Evolutionary conservation across 331 rosid genomes (phyloP), one percentile per base, ranked within the genome.

Genomic region (Spiraea crenata): DNA sequence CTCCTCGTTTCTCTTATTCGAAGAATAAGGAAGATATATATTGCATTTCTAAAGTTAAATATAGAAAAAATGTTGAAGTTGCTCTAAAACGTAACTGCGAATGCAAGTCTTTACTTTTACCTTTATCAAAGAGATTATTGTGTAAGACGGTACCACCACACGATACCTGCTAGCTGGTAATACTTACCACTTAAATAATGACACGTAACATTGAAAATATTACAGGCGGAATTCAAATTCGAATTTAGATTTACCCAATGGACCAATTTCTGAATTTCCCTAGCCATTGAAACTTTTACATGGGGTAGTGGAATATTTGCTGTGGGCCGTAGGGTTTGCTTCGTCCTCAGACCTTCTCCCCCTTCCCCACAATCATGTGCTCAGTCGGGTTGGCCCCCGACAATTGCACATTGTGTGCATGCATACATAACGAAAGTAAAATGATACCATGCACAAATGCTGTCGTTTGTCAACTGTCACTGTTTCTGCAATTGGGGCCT

Each of bases 281-380:
- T 40, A 54, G 66, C 61, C 78, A 65, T 69, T 72, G 65, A 74
- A 57, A 41, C 35, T 51, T 65, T 41, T 17, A 14, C 44, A 37
- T 15, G 69, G 16, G 46, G 17, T 4, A 50, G 17, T 55, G 70
- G 70, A 72, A 48, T 64, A 79, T 69, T 75, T 77, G 65, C 42
- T 59, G 45, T 6, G 9, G 2, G 76, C 71, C 16, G 34, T 71
- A 69, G 20, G 38, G 76, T 50, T 69, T 45, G 16, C 54, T 25
- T 25, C 31, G 31, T 25, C 31, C 31, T 25, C 31, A 25, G 31
- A 25, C 31, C 31, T 25, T 40, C 40, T 44, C 73, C 17, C 31
- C 52, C 14, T 60, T 78, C 82, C 77, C 77, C 75, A 82, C 83
- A 57, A 68, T 46, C 86, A 80, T 89, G 88, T 79, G 87, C 75